Evolutionary conservation across 139 green algal species (phyloP).

Genomic region (Micromonas pusilla): DNA sequence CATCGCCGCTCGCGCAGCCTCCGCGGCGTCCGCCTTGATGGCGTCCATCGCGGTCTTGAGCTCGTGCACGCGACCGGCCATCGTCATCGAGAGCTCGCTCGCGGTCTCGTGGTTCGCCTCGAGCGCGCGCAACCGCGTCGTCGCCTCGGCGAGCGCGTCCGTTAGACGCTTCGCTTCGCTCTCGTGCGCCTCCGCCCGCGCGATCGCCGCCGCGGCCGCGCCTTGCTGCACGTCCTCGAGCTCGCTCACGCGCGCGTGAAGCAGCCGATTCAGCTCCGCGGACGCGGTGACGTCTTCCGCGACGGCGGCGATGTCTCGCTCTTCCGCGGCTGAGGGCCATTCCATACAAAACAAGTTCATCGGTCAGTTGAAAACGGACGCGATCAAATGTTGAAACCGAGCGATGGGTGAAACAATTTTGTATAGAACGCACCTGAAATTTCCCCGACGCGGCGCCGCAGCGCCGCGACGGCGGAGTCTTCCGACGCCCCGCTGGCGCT

Average conservation of each 20-base stretch:
- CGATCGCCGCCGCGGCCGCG: not conserved
- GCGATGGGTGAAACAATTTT: no score
- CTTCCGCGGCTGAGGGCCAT: no score
- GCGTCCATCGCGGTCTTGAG: not conserved
- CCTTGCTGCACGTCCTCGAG: not conserved
- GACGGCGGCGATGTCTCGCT: no score
- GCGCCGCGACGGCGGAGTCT: no score
- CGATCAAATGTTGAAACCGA: no score
- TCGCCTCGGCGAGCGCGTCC: not conserved
- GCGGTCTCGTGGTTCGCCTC: not conserved
- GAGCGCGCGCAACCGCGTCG: not conserved
- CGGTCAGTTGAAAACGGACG: no score
- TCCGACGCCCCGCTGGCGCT: no score
- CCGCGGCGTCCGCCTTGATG: not conserved
- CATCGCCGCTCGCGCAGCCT: no score
- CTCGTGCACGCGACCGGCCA: not conserved
- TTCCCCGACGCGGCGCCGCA: no score
- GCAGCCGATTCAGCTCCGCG: not conserved
- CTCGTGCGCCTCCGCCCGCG: not conserved
- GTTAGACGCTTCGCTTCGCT: no score
- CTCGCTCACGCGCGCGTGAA: not conserved
- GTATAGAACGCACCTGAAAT: no score
- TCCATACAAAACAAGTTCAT: no score
- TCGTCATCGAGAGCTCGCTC: not conserved
- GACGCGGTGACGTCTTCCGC: not conserved